Conservation (phyloP, 495 filamentous ascomycete genomes). For the Xylaria palmicola region DNA sequence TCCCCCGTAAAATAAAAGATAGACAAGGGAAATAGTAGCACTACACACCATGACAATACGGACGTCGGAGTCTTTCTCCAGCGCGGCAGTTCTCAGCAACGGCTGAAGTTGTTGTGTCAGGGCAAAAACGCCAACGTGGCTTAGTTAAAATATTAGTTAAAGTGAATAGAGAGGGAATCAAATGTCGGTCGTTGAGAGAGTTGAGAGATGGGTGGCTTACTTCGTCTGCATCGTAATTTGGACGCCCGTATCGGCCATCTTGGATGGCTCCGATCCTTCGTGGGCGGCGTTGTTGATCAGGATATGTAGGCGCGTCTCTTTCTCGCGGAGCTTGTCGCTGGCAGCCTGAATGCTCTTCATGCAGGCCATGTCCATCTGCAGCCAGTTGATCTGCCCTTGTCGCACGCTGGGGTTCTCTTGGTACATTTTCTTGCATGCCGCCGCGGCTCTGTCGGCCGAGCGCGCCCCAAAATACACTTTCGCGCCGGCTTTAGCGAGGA, state of each 20-base stretch:
- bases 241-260: background rate
- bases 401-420: background rate
- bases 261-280: background rate
- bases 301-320: background rate
- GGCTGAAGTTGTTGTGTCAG: background rate
- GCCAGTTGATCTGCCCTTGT: background rate
- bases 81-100: background rate
- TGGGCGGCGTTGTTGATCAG: constrained; percentile 1
- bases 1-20: background rate
- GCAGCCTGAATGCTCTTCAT: background rate
- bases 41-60: constrained; percentile 1
- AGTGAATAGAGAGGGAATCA: background rate
- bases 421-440: background rate
- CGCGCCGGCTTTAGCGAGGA: constrained; percentile 2
- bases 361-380: background rate
- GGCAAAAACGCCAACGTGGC: background rate
- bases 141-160: background rate
- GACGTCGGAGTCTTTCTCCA: background rate
- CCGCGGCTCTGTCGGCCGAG: background rate
- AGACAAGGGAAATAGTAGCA: background rate
- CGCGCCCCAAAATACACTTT: constrained; percentile 7
- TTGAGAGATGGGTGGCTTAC: background rate
- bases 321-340: background rate
- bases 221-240: background rate
- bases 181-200: too few species aligned